Base-by-base conservation (phyloP, 345 rosid genomes). In the Reutealis trisperma region DNA sequence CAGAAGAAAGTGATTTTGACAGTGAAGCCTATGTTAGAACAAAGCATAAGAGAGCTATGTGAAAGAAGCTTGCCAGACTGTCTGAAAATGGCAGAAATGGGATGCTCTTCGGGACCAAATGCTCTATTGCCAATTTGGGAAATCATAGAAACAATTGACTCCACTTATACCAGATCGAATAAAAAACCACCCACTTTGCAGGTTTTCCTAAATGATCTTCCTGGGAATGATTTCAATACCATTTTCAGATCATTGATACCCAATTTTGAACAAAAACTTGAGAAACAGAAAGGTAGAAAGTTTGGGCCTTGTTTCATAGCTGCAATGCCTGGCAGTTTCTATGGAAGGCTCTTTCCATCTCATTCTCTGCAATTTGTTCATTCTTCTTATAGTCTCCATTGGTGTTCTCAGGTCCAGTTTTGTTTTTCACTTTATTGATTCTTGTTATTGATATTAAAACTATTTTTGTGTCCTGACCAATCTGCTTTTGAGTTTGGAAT, bases 291-390 rank as follows among this genome's bases (percentile, higher is more conserved):
- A 15, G 68, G 75, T 1, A 44, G 24, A 10, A 18, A 10, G 13
- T 15, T 45, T 22, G 71, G 72, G 47, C 69, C 73, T 0, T 82
- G 78, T 78, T 84, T 74, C 21, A 52, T 89, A 42, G 65, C 81
- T 66, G 89, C 85, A 37, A 75, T 87, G 24, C 87, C 91, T 0
- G 89, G 91, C 45, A 84, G 84, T n/a, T 88, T 89, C 63, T 87
- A 88, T 24, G 78, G 76, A 3, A 89, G 87, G 72, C 90, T 91
- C 45, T 85, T 89, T 21, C 83, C 87, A 32, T 45, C 65, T 6
- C 73, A 67, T 1, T 76, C 72, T 37, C 75, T 83, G 11, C 87
- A 88, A 70, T 81, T 84, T 64, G 42, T 75, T 2, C 82, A 80
- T 64, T 83, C 87, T 32, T 86, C 84, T n/a, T 87, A 75, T 21